phyloP scores from a whole-genome alignment of 2,329 filamentous ascomycete species.

The Pseudogymnoascus sp. region DNA sequence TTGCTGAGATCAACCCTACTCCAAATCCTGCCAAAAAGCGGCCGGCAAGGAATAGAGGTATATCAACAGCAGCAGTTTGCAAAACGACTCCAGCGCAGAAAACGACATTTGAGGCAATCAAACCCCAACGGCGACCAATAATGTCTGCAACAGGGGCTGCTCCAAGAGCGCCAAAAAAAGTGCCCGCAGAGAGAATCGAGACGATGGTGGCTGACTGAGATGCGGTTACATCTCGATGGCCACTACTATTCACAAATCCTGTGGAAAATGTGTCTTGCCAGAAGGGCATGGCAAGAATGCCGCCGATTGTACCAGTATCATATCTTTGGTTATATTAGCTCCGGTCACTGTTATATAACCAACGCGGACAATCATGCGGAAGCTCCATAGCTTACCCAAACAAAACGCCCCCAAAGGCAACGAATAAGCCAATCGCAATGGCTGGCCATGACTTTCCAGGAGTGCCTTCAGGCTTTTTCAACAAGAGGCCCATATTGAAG shows the following conservation, averaged over 20 bases:
- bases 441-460: conserved; percentile 11
- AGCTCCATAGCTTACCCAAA: not conserved
- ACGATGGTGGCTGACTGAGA: conserved; percentile 56
- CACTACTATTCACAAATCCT: conserved; percentile 36
- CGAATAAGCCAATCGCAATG: conserved; percentile 43
- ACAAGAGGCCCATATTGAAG: conserved; percentile 8
- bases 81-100: conserved; percentile 61
- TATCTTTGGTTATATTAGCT: conserved; percentile 30
- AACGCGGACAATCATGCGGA: conserved; percentile 34
- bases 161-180: conserved; percentile 63
- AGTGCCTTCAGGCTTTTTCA: conserved; percentile 10
- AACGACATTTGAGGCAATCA: conserved; percentile 53
- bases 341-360: conserved; percentile 20
- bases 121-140: conserved; percentile 55
- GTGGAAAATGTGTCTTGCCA: conserved; percentile 52
- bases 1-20: conserved; percentile 62
- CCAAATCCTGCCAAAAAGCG: conserved; percentile 67
- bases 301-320: conserved; percentile 51
- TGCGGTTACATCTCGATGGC: conserved; percentile 40
- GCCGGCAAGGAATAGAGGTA: conserved; percentile 60
- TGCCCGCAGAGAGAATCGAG: conserved; percentile 68
- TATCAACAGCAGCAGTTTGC: conserved; percentile 52
- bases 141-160: conserved; percentile 54
- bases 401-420: conserved; percentile 46
- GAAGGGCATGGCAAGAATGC: conserved; percentile 48